Evolutionary conservation across 345 rosid genomes (phyloP), one percentile per base, ranked within the genome.

Genomic region (Theobroma cacao): DNA sequence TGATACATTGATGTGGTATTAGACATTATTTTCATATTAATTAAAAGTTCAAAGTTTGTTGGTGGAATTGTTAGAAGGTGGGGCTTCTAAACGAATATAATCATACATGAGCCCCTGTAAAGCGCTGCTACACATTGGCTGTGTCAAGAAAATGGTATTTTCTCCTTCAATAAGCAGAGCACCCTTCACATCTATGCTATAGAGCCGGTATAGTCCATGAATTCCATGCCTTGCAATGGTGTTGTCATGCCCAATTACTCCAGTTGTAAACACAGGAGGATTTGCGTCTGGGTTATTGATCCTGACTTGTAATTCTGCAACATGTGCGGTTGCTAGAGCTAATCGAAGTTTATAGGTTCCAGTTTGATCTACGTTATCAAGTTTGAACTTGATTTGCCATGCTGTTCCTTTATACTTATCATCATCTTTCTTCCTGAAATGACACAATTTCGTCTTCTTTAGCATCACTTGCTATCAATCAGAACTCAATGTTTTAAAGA

Each of bases 181-280:
- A 17, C 89, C 88, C 0, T 79, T 77, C 1, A 89, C 61, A 12
- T 85, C 87, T 7, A 87, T 77, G 34, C 50, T 80, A 75, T 75
- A 89, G 5, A 87, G 86, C 79, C 91, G 56, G 84, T 89, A 89
- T 15, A 90, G 81, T 24, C 92, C 96, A 61, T 90, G 93, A 50
- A 87, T 87, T 76, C 96, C 96, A 58, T 92, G 94, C 65, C 96
- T 83, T 6, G 89, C 79, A 7, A 92, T 86, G 41, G 96, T 58
- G 67, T 92, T 92, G 74, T 92, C 96, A 24, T 89, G 82, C 9
- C 94, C 96, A 28, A 89, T 90, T 61, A 80, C 72, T 24, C 90
- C 90, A 1, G 85, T 90, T 17, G 96, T 77, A 73, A 87, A 91
- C 18, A 85, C 17, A 1, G 92, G 88, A 38, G 86, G 83, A 40